A percentile compares a stretch with the other conserved stretches of the same genome.
phyloP scores from a whole-genome alignment of 1,284 basidiomycete genomes.

The Cystobasidiaceae sp. region DNA sequence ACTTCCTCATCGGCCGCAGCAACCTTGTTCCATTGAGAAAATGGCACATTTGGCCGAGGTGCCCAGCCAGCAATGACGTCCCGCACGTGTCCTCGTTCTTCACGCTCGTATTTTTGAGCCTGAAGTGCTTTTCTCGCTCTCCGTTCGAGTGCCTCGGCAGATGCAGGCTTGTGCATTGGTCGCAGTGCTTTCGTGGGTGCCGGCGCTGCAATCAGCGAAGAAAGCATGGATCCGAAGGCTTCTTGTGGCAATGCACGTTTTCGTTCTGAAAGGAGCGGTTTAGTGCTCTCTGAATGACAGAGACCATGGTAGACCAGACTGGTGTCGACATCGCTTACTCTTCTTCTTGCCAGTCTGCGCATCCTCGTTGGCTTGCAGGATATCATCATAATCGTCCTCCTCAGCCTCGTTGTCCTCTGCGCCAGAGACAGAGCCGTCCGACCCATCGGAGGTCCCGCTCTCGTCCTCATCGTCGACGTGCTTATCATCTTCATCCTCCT shows the following conservation, averaged over 20 bases:
- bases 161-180: not conserved
- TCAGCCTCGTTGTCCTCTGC: slow-evolving; percentile 33
- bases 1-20: slow-evolving; percentile 10
- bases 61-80: slow-evolving; percentile 45
- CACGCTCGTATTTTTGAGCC: slow-evolving; percentile 39
- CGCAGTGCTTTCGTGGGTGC: slow-evolving; percentile 18
- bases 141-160: slow-evolving; percentile 36
- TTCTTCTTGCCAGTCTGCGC: slow-evolving; percentile 29
- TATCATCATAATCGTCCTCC: slow-evolving; percentile 26
- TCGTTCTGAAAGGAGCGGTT: slow-evolving; percentile 12
- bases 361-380: slow-evolving; percentile 36
- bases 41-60: slow-evolving; percentile 42
- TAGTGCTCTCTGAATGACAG: not conserved
- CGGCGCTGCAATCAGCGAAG: slow-evolving; percentile 24
- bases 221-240: slow-evolving; percentile 30
- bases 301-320: not conserved
- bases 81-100: slow-evolving; percentile 42
- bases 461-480: slow-evolving; percentile 24
- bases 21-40: slow-evolving; percentile 39
- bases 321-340: not conserved
- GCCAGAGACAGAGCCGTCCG: slow-evolving; percentile 6
- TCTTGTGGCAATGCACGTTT: slow-evolving; percentile 27
- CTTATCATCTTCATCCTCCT: not conserved
- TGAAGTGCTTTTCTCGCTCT: slow-evolving; percentile 36
- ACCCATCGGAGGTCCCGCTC: slow-evolving; percentile 31